A percentile compares a stretch with the other conserved stretches of the same genome.
Evolutionary conservation across 495 filamentous ascomycete species (phyloP).

Genomic region (Xylaria flabelliformis): DNA sequence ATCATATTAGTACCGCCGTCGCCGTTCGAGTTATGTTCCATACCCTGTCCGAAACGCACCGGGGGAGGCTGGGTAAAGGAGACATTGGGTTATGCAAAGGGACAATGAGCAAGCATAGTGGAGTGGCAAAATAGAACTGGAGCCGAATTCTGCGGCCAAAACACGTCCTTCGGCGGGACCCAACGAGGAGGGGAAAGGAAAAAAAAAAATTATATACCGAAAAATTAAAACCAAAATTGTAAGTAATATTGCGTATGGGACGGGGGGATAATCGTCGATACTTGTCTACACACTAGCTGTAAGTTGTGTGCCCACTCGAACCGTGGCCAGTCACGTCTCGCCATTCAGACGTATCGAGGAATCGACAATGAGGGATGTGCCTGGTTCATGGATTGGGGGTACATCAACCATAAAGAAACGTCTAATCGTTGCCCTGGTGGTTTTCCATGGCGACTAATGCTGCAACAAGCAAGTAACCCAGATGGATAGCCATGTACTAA

Average conservation of each 20-base stretch:
- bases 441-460: constrained; percentile 55
- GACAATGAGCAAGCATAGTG: constrained; percentile 36
- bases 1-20: constrained; percentile 49
- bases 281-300: constrained; percentile 22
- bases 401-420: constrained; percentile 34
- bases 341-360: constrained; percentile 30
- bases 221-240: constrained; percentile 27
- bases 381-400: constrained; percentile 44
- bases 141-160: constrained; percentile 51
- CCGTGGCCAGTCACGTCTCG: constrained; percentile 43
- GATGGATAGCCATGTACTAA: constrained; percentile 39
- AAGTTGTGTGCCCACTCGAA: constrained; percentile 34
- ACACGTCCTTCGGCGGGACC: constrained; percentile 43
- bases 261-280: constrained; percentile 21
- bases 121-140: constrained; percentile 55
- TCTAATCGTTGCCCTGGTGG: constrained; percentile 48
- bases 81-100: constrained; percentile 50
- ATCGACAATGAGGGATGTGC: constrained; percentile 45
- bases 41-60: constrained; percentile 43
- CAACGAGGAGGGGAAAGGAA: constrained; percentile 26
- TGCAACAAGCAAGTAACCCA: constrained; percentile 52
- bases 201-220: background rate
- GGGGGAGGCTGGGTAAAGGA: constrained; percentile 46
- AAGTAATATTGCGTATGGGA: constrained; percentile 21
- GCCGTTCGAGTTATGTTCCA: constrained; percentile 41